Percentiles rank a stretch among this genome's conserved stretches.
These are phyloP conservation scores for Brettanomyces bruxellensis DNA, from an alignment of 805 yeast genomes.

Conservation along the genomic window DNA sequence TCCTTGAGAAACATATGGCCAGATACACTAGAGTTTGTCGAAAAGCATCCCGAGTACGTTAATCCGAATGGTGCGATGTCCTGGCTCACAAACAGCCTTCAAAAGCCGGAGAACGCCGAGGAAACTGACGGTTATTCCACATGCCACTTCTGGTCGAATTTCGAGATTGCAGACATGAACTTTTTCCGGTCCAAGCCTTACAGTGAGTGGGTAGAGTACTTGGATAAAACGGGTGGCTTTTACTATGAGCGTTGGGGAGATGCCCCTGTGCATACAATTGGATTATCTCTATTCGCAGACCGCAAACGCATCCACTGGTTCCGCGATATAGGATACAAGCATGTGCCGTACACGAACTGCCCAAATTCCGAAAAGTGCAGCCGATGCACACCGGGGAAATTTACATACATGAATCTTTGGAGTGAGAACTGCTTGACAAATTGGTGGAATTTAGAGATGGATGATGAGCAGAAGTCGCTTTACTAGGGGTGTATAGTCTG, in stretches of 20 bases:
- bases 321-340: constrained; percentile 72
- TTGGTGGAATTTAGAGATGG: constrained; percentile 48
- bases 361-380: constrained; percentile 47
- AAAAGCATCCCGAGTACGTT: constrained; percentile 47
- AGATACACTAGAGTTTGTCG: constrained; percentile 51
- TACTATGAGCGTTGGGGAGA: constrained; percentile 93
- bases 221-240: constrained; percentile 70
- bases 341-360: constrained; percentile 68
- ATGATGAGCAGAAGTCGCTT: constrained; percentile 13
- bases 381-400: constrained; percentile 44
- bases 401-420: constrained; percentile 43
- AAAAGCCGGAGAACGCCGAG: constrained; percentile 36
- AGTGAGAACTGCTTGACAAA: constrained; percentile 68
- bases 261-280: constrained; percentile 82
- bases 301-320: constrained; percentile 74
- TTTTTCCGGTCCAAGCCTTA: constrained; percentile 67
- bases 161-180: constrained; percentile 80
- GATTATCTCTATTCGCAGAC: constrained; percentile 63
- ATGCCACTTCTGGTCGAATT: constrained; percentile 89
- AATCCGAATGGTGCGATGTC: constrained; percentile 45
- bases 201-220: constrained; percentile 46
- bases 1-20: constrained; percentile 62
- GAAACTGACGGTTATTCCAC: constrained; percentile 38
- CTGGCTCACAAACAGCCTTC: constrained; percentile 42
- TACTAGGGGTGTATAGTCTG: constrained; percentile 7